Conservation (phyloP, 768 basidiomycete species). For the Fomitopsis serialis region DNA sequence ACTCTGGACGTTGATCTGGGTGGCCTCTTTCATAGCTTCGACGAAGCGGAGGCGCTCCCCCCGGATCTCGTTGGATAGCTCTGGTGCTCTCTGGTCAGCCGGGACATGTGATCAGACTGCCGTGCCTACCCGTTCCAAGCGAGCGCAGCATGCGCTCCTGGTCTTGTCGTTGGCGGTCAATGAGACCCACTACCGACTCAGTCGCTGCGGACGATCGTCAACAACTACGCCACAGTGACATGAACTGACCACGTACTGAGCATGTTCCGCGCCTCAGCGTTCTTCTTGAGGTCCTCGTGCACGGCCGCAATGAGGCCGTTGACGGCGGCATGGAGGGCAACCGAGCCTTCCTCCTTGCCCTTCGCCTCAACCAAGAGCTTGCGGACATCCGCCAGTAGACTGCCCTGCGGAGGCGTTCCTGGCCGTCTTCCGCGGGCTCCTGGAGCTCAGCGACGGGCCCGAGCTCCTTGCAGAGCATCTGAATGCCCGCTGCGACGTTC, state of each 20-base stretch:
- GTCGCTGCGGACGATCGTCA: slow-evolving; percentile 32
- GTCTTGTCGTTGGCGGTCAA: slow-evolving; percentile 66
- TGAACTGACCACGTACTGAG: slow-evolving; percentile 25
- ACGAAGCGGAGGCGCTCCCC: slow-evolving; percentile 84
- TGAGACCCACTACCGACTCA: slow-evolving; percentile 51
- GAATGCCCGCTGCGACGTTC: slow-evolving; percentile 51
- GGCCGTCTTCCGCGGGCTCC: slow-evolving; percentile 15
- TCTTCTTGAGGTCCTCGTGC: slow-evolving; percentile 34
- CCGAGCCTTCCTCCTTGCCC: slow-evolving; percentile 25
- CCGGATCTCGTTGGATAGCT: slow-evolving; percentile 77
- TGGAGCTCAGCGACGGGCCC: slow-evolving; percentile 27
- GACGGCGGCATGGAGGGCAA: slow-evolving; percentile 28
- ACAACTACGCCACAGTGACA: neutral
- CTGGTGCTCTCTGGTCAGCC: slow-evolving; percentile 29
- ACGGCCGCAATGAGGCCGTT: slow-evolving; percentile 33
- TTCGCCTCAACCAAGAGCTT: slow-evolving; percentile 28
- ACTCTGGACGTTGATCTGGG: slow-evolving; percentile 82
- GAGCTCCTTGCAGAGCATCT: slow-evolving; percentile 52
- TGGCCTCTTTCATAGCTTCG: slow-evolving; percentile 94
- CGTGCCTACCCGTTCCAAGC: slow-evolving; percentile 52
- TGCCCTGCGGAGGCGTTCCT: slow-evolving; percentile 11
- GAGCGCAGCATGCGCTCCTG: slow-evolving; percentile 66
- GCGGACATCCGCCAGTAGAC: slow-evolving; percentile 31
- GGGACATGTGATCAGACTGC: neutral
- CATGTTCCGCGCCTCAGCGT: slow-evolving; percentile 35